Evolutionary conservation across 768 basidiomycete species (phyloP), one percentile per base, ranked within the genome.

Genomic region (Mycena polygramma): DNA sequence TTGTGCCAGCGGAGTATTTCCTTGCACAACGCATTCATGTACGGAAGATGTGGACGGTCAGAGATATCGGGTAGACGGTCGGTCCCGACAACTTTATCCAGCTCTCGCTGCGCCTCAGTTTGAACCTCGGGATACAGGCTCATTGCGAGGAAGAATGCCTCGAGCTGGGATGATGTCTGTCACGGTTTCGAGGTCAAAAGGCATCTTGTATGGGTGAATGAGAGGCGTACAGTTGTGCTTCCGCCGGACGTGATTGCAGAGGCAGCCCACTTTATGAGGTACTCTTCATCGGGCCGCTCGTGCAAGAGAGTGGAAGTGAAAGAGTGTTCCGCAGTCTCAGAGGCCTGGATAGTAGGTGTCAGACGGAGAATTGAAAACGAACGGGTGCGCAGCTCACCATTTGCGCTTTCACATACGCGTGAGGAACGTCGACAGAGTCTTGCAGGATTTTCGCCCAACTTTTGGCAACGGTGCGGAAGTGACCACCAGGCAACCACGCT

Each of bases 231-330:
- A 2, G 77, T 77, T 35, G 78, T 77, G 36, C 78, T 78, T 4
- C 82, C 83, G 30, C 81, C 83, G 7, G 76, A 77, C 48, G 81
- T 81, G 15, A 83, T 79, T 35, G 82, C 77, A 14, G 80, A 79
- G 43, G 75, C 74, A 15, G 75, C 71, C 77, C 77, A 77, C 57
- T 75, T 77, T 22, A 77, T 62, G n/a, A 73, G 53, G 35, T 75
- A 68, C 11, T 75, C 77, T 46, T 79, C 78, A 10, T 74, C 49
- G 1, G 64, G 64, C 26, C 54, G 37, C 35, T 65, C 64, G 20
- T 77, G 66, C 35, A 77, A 61, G 17, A 75, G 60, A 7, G 63
- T 68, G 0, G 76, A 76, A 4, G 70, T 65, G 63, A 75, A 76
- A 3, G 76, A 77, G 9, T 65, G 68, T 0, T 80, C 77, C 0